Percentiles rank a stretch among this genome's conserved stretches.
Conservation (phyloP, 805 yeast species). For the Wickerhamiella occidentalis region DNA sequence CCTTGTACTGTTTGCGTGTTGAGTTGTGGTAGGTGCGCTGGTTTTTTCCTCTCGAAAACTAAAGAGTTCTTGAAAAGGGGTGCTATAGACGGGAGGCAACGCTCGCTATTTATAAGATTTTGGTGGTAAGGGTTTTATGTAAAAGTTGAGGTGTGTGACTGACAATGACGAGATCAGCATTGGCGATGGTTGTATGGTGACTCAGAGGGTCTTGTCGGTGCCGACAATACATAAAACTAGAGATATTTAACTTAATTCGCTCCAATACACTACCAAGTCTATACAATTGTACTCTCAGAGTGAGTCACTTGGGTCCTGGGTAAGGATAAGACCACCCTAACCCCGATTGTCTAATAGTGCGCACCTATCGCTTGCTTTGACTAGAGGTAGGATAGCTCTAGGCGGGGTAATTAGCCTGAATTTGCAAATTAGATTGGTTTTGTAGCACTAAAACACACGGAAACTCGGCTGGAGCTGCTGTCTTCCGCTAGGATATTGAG, state of each 20-base stretch:
- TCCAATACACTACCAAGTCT: too few relatives aligned
- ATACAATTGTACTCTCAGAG: background rate
- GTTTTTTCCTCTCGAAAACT: background rate
- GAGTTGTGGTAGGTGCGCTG: background rate
- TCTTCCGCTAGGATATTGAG: background rate
- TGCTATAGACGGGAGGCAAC: background rate
- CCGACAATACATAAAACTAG: too few relatives aligned
- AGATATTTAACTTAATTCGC: too few relatives aligned
- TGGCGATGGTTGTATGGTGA: background rate
- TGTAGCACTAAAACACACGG: too few relatives aligned
- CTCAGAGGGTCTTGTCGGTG: background rate
- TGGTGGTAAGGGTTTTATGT: constrained; percentile 8
- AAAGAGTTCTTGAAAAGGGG: background rate
- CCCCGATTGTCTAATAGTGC: background rate
- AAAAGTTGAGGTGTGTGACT: background rate
- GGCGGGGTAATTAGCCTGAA: too few relatives aligned
- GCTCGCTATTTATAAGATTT: constrained; percentile 2
- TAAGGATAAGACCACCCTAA: background rate
- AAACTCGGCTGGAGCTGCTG: too few relatives aligned
- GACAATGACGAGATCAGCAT: background rate
- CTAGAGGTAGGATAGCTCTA: too few relatives aligned
- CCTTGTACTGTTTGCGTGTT: background rate
- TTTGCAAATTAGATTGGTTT: too few relatives aligned
- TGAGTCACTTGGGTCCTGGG: constrained; percentile 1
- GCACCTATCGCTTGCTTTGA: too few relatives aligned